Percentiles rank a stretch among this genome's conserved stretches.
Conservation (phyloP, 2,329 filamentous ascomycete species). For the Thelonectria rubi region DNA sequence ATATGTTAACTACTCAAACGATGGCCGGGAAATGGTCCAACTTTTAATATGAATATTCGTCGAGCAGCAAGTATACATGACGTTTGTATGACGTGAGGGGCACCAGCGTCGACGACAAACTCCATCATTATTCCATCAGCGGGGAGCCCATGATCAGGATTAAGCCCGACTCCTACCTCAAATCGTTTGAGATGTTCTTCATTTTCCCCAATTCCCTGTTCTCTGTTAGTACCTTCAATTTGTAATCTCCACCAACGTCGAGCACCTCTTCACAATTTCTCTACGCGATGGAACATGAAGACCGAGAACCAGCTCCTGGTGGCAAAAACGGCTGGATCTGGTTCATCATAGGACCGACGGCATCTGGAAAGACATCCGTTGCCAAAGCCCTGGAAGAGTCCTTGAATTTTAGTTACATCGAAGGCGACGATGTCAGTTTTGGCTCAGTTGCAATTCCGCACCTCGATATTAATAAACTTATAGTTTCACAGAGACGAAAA, state of each 20-base stretch:
- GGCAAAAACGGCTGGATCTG: conserved; percentile 4
- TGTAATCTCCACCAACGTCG: neutral
- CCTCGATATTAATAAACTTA: neutral
- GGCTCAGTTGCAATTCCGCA: neutral
- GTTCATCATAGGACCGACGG: conserved; percentile 9
- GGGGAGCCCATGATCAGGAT: neutral
- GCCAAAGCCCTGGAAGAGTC: neutral
- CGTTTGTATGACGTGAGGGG: neutral
- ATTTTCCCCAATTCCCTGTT: too few species aligned
- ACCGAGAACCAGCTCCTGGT: neutral
- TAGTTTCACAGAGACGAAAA: conserved; percentile 1
- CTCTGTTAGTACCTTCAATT: neutral
- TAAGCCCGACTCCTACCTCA: neutral
- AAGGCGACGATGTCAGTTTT: conserved; percentile 8
- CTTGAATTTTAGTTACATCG: conserved; percentile 1
- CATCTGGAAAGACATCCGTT: conserved; percentile 6
- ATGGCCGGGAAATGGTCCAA: neutral
- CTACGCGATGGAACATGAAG: neutral
- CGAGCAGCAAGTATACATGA: neutral
- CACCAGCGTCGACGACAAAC: neutral
- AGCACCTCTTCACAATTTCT: neutral
- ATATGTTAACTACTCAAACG: neutral
- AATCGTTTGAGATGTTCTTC: neutral
- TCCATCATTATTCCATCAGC: neutral
- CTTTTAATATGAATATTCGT: neutral